Evolutionary conservation across 169 alveolate species (phyloP).

Genomic region (Hammondia hammondi): DNA sequence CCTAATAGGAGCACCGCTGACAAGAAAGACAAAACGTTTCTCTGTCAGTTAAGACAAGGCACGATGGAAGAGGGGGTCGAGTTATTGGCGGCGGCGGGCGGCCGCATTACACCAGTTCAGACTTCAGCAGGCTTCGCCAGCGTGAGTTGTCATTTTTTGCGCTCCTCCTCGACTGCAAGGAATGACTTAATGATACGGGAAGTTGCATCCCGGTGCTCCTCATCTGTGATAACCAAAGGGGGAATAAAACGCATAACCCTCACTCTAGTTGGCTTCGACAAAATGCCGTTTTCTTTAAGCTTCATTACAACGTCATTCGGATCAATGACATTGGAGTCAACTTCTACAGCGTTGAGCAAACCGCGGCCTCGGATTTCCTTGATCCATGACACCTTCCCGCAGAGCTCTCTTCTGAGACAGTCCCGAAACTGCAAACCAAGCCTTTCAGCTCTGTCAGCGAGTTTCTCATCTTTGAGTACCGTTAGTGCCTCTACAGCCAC

Average conservation of each 20-base stretch:
- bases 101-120: no score
- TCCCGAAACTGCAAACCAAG: slow-evolving; percentile 28
- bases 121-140: no score
- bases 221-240: slow-evolving; percentile 87
- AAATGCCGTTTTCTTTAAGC: slow-evolving; percentile 85
- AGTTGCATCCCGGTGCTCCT: slow-evolving; percentile 82
- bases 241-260: slow-evolving; percentile 92
- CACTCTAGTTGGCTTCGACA: slow-evolving; percentile 90
- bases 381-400: slow-evolving; percentile 69
- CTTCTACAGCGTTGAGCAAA: slow-evolving; percentile 89
- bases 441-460: slow-evolving; percentile 84
- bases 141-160: background rate
- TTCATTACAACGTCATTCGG: slow-evolving; percentile 78
- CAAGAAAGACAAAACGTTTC: no score
- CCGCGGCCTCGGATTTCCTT: slow-evolving; percentile 88
- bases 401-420: slow-evolving; percentile 8
- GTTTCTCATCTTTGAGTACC: slow-evolving; percentile 86
- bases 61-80: no score
- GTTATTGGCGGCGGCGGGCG: no score
- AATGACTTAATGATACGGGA: slow-evolving; percentile 78
- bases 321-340: slow-evolving; percentile 72
- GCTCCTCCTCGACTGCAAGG: slow-evolving; percentile 67
- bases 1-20: no score
- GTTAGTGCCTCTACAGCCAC: slow-evolving; percentile 88
- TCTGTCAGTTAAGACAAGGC: no score